Percentiles rank a stretch among this genome's conserved stretches.
Conservation (phyloP, 805 yeast genomes). For the Kodamaea leandrae region DNA sequence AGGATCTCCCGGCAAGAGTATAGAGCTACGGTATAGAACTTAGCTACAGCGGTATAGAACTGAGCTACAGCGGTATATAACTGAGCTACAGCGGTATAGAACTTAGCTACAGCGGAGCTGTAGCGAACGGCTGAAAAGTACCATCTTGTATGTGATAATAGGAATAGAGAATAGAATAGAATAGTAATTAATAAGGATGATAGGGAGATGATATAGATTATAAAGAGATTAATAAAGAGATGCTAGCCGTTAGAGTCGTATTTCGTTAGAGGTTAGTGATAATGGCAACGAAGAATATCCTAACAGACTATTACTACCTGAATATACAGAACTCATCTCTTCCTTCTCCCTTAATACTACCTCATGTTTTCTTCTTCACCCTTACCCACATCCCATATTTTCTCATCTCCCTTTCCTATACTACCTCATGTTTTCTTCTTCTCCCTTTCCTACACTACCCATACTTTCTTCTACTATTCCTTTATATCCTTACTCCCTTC, state of each 20-base stretch:
- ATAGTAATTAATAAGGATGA: not conserved
- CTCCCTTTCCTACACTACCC: not conserved
- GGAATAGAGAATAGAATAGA: not conserved
- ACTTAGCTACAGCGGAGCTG: too few relatives aligned
- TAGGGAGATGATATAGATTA: too few relatives aligned
- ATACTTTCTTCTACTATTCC: not conserved
- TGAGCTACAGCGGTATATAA: too few relatives aligned
- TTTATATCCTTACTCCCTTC: not conserved
- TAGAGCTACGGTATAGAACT: conserved; percentile 4
- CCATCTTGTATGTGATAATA: not conserved
- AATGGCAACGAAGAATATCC: too few relatives aligned
- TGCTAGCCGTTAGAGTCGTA: too few relatives aligned
- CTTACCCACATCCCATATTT: not conserved
- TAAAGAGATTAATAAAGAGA: too few relatives aligned
- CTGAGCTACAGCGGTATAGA: too few relatives aligned
- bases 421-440: not conserved
- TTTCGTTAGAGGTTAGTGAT: too few relatives aligned
- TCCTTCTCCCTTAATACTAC: not conserved
- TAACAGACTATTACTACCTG: too few relatives aligned
- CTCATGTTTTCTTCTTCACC: not conserved
- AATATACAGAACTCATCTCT: too few relatives aligned
- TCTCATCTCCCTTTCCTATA: not conserved
- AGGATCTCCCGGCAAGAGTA: conserved; percentile 27
- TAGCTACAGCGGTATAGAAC: too few relatives aligned
- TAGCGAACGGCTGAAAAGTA: not conserved